These are phyloP conservation scores for Globisporangium canariense DNA, from an alignment of 352 stramenopile species.

Conservation along the genomic window DNA sequence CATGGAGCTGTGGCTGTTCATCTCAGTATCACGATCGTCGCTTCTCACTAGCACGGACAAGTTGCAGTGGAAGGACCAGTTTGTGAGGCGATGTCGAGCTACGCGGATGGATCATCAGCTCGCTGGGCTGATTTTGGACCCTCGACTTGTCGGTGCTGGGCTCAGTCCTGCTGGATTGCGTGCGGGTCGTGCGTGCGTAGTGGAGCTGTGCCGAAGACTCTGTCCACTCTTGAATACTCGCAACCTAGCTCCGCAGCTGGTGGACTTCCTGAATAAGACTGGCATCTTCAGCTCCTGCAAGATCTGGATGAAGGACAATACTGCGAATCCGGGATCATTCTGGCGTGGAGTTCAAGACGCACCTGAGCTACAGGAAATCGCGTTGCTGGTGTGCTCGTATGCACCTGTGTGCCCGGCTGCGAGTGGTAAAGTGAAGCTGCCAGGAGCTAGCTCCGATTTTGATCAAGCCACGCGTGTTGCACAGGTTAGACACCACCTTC, in stretches of 20 bases:
- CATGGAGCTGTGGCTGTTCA: conserved; percentile 18
- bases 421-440: not conserved
- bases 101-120: conserved; percentile 14
- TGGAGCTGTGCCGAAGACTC: not conserved
- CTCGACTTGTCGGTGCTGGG: conserved; percentile 13
- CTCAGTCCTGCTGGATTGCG: conserved; percentile 5
- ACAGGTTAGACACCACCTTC: conserved; percentile 13
- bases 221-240: not conserved
- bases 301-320: conserved; percentile 2
- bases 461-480: conserved; percentile 5
- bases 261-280: conserved; percentile 3
- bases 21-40: not conserved
- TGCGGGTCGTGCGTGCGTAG: conserved; percentile 7
- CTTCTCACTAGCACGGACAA: conserved; percentile 3
- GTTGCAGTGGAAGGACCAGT: conserved; percentile 2
- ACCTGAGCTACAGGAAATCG: conserved; percentile 12
- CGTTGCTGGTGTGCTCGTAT: conserved; percentile 17
- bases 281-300: not conserved
- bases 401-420: conserved; percentile 5
- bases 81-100: not conserved
- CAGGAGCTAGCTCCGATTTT: not conserved
- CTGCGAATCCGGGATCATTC: conserved; percentile 8
- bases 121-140: conserved; percentile 17
- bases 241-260: conserved; percentile 9
- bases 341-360: conserved; percentile 13